Percentiles rank a stretch among this genome's conserved stretches.
phyloP scores from a whole-genome alignment of 345 rosid species.

The Camelina neglecta region DNA sequence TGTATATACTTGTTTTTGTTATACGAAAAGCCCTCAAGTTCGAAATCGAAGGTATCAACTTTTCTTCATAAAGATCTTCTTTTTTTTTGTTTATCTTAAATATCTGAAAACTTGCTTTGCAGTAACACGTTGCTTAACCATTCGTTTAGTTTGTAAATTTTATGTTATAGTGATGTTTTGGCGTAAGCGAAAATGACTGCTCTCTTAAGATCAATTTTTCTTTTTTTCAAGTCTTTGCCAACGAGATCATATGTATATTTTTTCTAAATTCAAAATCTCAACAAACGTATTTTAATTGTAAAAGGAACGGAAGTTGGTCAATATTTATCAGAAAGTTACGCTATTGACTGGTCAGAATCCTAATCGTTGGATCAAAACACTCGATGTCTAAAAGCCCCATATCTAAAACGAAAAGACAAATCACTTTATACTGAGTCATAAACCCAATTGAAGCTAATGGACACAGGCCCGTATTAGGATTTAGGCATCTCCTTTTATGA shows the following conservation, averaged over 20 bases:
- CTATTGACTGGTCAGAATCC: conserved; percentile 27
- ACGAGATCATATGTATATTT: conserved; percentile 12
- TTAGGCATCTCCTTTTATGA: no score
- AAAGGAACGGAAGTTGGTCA: conserved; percentile 16
- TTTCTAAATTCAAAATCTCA: conserved; percentile 18
- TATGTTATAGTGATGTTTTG: conserved; percentile 14
- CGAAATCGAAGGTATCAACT: not conserved
- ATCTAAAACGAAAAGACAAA: not conserved
- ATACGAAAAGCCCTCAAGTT: not conserved
- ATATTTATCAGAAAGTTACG: conserved; percentile 24
- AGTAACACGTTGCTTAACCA: conserved; percentile 42
- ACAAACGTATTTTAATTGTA: conserved; percentile 23
- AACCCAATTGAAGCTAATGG: not conserved
- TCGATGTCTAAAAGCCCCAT: conserved; percentile 6
- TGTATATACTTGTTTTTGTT: no score
- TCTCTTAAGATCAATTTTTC: not conserved
- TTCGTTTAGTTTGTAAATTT: conserved; percentile 8
- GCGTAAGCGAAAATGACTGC: conserved; percentile 38
- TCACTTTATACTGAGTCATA: not conserved
- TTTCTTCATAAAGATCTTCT: not conserved
- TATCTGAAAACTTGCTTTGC: conserved; percentile 29
- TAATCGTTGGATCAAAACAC: conserved; percentile 4
- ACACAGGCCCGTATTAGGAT: not conserved
- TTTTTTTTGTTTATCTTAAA: not conserved
- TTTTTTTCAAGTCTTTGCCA: not conserved